phyloP scores from a whole-genome alignment of 1,284 basidiomycete species.

The Cerrena zonata region DNA sequence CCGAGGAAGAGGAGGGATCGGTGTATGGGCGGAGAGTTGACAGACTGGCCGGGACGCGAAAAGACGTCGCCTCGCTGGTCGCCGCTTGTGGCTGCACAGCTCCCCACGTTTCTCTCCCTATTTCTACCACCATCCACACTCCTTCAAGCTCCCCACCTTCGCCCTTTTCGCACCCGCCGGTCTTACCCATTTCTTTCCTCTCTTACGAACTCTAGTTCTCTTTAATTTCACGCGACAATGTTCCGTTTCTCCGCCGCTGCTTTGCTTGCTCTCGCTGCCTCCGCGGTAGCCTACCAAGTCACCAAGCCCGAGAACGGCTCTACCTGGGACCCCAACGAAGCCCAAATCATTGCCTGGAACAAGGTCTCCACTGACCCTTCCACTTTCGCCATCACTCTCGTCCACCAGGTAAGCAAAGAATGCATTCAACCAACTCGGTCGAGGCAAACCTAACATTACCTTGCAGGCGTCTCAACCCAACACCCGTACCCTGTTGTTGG shows the following conservation, averaged over 20 bases:
- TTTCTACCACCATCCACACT: slow-evolving; percentile 11
- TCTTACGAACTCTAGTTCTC: slow-evolving; percentile 7
- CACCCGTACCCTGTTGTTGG: slow-evolving; percentile 40
- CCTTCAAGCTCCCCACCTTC: slow-evolving; percentile 3
- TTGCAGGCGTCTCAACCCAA: slow-evolving; percentile 25
- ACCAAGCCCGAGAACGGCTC: slow-evolving; percentile 42
- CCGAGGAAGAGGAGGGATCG: slow-evolving; percentile 1
- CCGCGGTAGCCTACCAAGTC: slow-evolving; percentile 57
- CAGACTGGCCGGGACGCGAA: neutral
- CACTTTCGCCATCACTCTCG: slow-evolving; percentile 67
- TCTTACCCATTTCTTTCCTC: slow-evolving; percentile 7
- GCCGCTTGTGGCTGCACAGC: slow-evolving; percentile 11
- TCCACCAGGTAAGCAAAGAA: slow-evolving; percentile 47
- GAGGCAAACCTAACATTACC: neutral
- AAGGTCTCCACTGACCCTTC: slow-evolving; percentile 57
- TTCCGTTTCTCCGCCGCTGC: slow-evolving; percentile 35
- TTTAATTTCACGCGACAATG: slow-evolving; percentile 34
- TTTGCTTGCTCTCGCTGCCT: slow-evolving; percentile 48
- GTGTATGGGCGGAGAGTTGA: neutral
- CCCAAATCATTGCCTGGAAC: slow-evolving; percentile 58
- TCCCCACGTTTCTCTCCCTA: slow-evolving; percentile 8
- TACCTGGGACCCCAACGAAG: slow-evolving; percentile 55
- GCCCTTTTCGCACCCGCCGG: slow-evolving; percentile 1
- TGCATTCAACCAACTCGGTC: neutral
- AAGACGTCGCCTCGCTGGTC: neutral